These are phyloP conservation scores for Scutellaria minor DNA, from an alignment of 257 asterid species.

Conservation along the genomic window DNA sequence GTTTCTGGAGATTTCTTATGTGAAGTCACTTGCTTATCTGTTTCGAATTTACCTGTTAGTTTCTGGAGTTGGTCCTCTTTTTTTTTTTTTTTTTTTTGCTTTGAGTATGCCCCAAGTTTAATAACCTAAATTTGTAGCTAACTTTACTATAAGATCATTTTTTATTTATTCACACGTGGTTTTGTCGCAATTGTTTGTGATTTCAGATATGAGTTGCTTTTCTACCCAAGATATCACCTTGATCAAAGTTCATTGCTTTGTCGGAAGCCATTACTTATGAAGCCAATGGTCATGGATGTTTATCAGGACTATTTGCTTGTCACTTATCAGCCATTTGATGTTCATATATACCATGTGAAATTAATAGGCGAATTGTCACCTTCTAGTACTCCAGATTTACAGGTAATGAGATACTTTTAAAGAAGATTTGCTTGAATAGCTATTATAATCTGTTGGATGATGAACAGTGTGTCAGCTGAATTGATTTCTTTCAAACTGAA, in stretches of 20 bases:
- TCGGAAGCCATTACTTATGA: constrained; percentile 80
- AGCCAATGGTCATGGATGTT: constrained; percentile 99
- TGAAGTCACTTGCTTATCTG: constrained; percentile 11
- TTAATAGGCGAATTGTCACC: constrained; percentile 93
- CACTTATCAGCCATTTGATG: constrained; percentile 95
- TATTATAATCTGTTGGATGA: constrained; percentile 31
- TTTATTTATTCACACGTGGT: constrained; percentile 24
- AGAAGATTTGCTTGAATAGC: constrained; percentile 28
- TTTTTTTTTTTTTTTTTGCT: constrained; percentile 13
- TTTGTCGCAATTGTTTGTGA: constrained; percentile 35
- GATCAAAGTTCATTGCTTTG: constrained; percentile 94
- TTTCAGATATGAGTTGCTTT: constrained; percentile 94
- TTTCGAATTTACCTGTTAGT: constrained; percentile 20
- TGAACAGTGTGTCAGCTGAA: constrained; percentile 21
- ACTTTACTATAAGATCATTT: constrained; percentile 29
- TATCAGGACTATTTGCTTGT: constrained; percentile 93
- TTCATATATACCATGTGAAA: constrained; percentile 89
- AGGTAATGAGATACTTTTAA: constrained; percentile 63
- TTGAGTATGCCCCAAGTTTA: background rate
- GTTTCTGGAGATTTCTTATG: background rate
- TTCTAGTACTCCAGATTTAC: constrained; percentile 79
- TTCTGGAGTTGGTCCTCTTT: constrained; percentile 18
- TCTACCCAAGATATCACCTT: constrained; percentile 99
- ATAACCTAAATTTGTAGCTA: constrained; percentile 19
- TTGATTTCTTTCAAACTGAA: constrained; percentile 39